These are phyloP conservation scores for Kazachstania africana DNA, from an alignment of 805 yeast species.

Conservation along the genomic window DNA sequence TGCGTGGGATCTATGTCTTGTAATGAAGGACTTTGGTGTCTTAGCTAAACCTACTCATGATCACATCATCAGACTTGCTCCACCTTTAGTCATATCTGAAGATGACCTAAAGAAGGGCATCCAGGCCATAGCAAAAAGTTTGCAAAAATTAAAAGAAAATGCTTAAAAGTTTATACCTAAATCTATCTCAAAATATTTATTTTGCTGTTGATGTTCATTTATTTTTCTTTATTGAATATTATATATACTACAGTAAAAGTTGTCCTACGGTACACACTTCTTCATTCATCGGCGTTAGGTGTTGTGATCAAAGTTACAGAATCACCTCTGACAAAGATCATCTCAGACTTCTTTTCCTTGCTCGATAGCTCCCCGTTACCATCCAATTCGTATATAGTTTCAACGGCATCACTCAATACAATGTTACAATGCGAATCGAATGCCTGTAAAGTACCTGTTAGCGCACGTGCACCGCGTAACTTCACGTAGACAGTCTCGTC, in stretches of 20 bases:
- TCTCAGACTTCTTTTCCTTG: slow-evolving; percentile 52
- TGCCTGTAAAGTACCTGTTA: slow-evolving; percentile 81
- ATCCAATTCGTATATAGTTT: slow-evolving; percentile 54
- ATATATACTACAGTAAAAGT: background rate
- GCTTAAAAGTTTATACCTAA: slow-evolving; percentile 18
- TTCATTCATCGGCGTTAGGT: slow-evolving; percentile 18
- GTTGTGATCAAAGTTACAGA: slow-evolving; percentile 76
- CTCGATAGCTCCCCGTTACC: slow-evolving; percentile 37
- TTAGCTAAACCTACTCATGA: slow-evolving; percentile 96
- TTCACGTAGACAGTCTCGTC: slow-evolving; percentile 84
- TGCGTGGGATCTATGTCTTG: slow-evolving; percentile 91
- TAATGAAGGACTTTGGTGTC: slow-evolving; percentile 81
- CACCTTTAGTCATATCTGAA: slow-evolving; percentile 84
- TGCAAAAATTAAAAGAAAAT: background rate
- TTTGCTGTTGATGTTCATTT: background rate
- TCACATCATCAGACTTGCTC: slow-evolving; percentile 89
- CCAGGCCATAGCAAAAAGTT: slow-evolving; percentile 43
- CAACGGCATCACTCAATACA: slow-evolving; percentile 87
- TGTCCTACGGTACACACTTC: no score
- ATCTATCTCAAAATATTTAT: background rate
- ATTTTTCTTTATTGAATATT: background rate
- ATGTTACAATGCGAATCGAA: slow-evolving; percentile 95
- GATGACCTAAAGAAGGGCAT: slow-evolving; percentile 79
- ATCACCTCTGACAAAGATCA: slow-evolving; percentile 97
- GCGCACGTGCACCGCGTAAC: slow-evolving; percentile 87